Base-by-base conservation (phyloP, 768 basidiomycete genomes). In the Russula brevipes region DNA sequence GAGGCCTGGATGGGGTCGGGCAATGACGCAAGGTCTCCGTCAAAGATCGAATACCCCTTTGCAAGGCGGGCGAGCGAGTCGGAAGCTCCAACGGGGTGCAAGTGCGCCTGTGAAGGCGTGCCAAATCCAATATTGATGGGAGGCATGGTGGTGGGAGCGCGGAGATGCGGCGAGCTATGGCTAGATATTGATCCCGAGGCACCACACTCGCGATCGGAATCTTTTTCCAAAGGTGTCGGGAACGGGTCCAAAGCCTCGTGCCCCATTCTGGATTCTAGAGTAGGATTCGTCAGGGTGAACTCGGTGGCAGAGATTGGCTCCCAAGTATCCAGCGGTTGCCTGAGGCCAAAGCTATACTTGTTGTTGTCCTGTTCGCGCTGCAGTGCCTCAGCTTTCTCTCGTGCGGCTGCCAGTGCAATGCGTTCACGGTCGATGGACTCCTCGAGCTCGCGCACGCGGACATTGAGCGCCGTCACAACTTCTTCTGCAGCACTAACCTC, bases 391-490 rank as follows among this genome's bases (percentile, higher is more conserved):
- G 81, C 83, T 55, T 79, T 81, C 66, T 85, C 85, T 68, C 83
- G 84, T 42, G 83, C 78, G n/a, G 73, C 71, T 65, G 74, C 78
- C 60, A 94, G 75, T 59, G 79, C 79, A 66, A 83, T 83, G 74
- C 80, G 85, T 73, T 85, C 84, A 61, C 81, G 78, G 38, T 81
- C 78, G 41, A 94, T 79, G 68, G 77, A 81, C 53, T 86, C 86
- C 73, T 94, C 91, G 60, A 94, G 75, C 69, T 88, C 88, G 65
- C 84, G 81, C 50, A 88, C 85, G 54, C 87, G 84, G 41, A 79
- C 81, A 74, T 83, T 87, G 63, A 78, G 77, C 54, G 74, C 76
- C 36, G 73, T 67, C 42, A 78, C 67, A 53, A 74, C 75, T n/a
- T 76, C 73, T 66, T 88, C 83, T 24, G 77, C 76, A 24, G 76